phyloP scores from a whole-genome alignment of 768 basidiomycete genomes.

The Leccinum aurantiacum region DNA sequence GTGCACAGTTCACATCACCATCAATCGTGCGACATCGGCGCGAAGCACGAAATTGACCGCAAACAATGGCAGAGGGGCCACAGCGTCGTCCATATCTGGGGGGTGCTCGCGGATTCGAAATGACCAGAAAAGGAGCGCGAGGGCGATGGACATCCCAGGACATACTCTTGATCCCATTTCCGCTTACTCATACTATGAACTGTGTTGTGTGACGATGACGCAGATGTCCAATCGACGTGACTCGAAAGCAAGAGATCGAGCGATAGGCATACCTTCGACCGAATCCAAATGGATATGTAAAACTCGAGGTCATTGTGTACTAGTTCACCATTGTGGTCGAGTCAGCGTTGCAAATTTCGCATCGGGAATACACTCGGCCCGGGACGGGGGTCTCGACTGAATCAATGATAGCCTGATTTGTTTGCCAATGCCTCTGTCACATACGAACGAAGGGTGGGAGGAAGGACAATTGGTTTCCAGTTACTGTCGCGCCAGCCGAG shows the following conservation, averaged over 20 bases:
- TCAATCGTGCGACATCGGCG: slow-evolving; percentile 14
- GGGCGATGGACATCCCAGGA: too few species aligned
- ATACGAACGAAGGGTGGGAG: too few species aligned
- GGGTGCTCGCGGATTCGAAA: too few species aligned
- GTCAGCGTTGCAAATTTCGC: slow-evolving; percentile 58
- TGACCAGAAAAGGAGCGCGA: too few species aligned
- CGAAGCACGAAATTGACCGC: too few species aligned
- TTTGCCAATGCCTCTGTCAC: background rate
- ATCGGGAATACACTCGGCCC: slow-evolving; percentile 43
- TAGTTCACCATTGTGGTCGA: slow-evolving; percentile 38
- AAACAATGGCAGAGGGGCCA: too few species aligned
- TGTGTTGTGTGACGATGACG: too few species aligned
- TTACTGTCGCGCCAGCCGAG: slow-evolving; percentile 24
- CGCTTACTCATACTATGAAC: too few species aligned
- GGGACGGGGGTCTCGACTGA: slow-evolving; percentile 50
- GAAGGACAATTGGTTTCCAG: slow-evolving; percentile 21
- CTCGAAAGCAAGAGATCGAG: background rate
- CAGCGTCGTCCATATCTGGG: too few species aligned
- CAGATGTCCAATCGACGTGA: background rate
- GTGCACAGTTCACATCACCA: background rate
- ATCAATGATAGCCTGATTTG: slow-evolving; percentile 33
- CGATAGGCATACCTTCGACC: slow-evolving; percentile 37
- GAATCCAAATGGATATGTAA: slow-evolving; percentile 50
- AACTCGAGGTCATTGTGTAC: slow-evolving; percentile 46
- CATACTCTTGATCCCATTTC: too few species aligned